A percentile compares a stretch with the other conserved stretches of the same genome.
Evolutionary conservation across 768 basidiomycete genomes (phyloP).

Genomic region (Lactarius hengduanensis): DNA sequence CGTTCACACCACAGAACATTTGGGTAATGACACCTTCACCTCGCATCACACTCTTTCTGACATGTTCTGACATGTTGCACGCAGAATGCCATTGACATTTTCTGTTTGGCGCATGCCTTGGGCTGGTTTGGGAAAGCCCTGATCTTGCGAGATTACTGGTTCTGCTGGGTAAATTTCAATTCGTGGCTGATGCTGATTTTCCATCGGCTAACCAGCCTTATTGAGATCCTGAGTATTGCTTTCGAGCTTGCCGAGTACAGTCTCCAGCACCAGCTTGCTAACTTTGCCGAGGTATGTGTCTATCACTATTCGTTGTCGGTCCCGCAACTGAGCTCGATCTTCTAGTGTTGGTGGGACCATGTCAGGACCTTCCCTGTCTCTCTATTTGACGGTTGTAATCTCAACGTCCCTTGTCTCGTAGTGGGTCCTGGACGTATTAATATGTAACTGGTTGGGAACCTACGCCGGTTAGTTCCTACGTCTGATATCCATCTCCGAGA

Average conservation of each 20-base stretch:
- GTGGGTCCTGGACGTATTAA: conserved; percentile 85
- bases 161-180: conserved; percentile 70
- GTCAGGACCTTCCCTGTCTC: conserved; percentile 43
- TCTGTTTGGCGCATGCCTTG: conserved; percentile 79
- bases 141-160: conserved; percentile 90
- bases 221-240: conserved; percentile 79
- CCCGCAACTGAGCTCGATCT: conserved; percentile 28
- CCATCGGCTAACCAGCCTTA: conserved; percentile 24
- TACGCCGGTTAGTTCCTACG: conserved; percentile 57
- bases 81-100: conserved; percentile 81
- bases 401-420: conserved; percentile 33
- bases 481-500: conserved; percentile 27
- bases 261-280: conserved; percentile 82
- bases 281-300: conserved; percentile 75
- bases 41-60: conserved; percentile 6
- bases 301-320: conserved; percentile 22
- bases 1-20: conserved; percentile 56
- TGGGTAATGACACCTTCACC: conserved; percentile 51
- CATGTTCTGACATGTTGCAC: conserved; percentile 4
- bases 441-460: conserved; percentile 88
- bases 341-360: conserved; percentile 92
- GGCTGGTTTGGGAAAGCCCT: conserved; percentile 93
- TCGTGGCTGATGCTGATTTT: conserved; percentile 6
- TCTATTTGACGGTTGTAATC: conserved; percentile 11
- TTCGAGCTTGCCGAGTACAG: conserved; percentile 91